These are phyloP conservation scores for Paulownia fortunei DNA, from an alignment of 257 asterid genomes.

Conservation along the genomic window DNA sequence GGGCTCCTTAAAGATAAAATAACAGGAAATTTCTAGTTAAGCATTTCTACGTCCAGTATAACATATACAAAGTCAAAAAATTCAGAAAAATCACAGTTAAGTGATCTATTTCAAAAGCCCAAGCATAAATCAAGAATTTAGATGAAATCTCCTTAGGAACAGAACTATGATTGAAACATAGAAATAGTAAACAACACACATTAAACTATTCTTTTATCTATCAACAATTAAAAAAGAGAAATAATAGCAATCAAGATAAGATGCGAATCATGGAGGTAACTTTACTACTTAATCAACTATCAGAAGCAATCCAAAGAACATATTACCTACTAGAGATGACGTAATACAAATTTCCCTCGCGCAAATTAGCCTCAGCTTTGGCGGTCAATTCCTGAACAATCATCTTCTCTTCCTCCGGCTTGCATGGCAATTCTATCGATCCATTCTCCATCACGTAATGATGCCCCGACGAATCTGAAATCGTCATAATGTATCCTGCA, in stretches of 20 bases:
- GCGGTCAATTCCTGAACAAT: slow-evolving; percentile 62
- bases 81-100: neutral
- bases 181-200: neutral
- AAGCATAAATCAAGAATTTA: neutral
- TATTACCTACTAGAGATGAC: slow-evolving; percentile 70
- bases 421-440: slow-evolving; percentile 79
- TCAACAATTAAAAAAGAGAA: neutral
- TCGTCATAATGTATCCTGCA: slow-evolving; percentile 71
- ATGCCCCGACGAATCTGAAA: slow-evolving; percentile 72
- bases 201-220: neutral
- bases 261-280: neutral
- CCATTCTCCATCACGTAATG: slow-evolving; percentile 77
- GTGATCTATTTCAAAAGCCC: neutral
- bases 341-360: slow-evolving; percentile 73
- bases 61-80: neutral
- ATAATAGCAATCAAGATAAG: neutral
- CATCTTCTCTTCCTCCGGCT: slow-evolving; percentile 83
- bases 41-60: neutral
- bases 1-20: slow-evolving; percentile 1
- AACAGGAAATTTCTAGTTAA: slow-evolving; percentile 2
- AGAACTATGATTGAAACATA: neutral
- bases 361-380: slow-evolving; percentile 77
- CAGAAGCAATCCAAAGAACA: slow-evolving; percentile 15
- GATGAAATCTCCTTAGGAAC: neutral
- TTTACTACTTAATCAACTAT: neutral